Evolutionary conservation across 2,329 filamentous ascomycete species (phyloP), one percentile per base, ranked within the genome.

Genomic region (Phialophora tarda): DNA sequence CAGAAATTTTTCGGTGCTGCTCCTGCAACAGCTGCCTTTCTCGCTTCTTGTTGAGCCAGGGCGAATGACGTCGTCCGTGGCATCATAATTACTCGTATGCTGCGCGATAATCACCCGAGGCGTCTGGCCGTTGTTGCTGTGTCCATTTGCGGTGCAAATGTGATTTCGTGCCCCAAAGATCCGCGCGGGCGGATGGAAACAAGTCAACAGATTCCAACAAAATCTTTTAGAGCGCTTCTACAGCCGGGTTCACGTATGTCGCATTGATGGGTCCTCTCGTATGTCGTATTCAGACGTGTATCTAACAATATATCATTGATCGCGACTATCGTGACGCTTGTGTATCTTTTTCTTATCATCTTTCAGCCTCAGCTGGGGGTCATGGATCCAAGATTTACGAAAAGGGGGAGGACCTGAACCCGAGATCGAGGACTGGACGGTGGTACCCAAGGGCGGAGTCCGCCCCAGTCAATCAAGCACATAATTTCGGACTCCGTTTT

Each of bases 401-500:
- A 38, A 51, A 61, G 59, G 59, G 57, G 47, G 55, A 58, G 41
- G 38, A 59, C 41, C 59, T 63, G 47, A 67, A 47, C 44, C 28
- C 56, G 55, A 66, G 54, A 63, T 61, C 56, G 59, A 62, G 50
- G 57, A 44, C 50, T 50, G 30, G 26, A 56, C 57, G 14, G 59
- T 63, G 62, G 53, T 62, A 54, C 50, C 44, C 53, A 14, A 28
- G 34, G 50, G 66, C 66, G 69, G 69, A 70, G 64, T 67, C 64
- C 61, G 64, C 41, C 61, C 55, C 60, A 28, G 63, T 65, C 55
- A 51, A 57, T 65, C 55, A 41, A 64, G 38, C 48, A 62, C 32
- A 61, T 65, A 68, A 67, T 67, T 69, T 70, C 69, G 69, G 69
- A 69, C 54, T 69, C 69, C 69, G 69, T 59, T 59, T 54, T 62